phyloP scores from a whole-genome alignment of 2,329 filamentous ascomycete genomes.

The Trichoderma sp. region DNA sequence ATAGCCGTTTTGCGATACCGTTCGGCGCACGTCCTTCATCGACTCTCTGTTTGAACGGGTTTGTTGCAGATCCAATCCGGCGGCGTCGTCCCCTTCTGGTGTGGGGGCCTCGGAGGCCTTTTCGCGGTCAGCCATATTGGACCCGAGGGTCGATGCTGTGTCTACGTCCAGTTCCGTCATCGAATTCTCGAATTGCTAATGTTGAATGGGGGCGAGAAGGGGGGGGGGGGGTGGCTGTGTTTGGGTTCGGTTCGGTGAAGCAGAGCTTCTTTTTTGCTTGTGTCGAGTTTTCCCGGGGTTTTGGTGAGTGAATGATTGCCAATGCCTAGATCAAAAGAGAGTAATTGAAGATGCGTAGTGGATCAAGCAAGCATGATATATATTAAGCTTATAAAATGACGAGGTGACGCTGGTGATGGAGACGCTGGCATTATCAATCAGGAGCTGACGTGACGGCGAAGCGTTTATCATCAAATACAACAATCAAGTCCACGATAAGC shows the following conservation, averaged over 20 bases:
- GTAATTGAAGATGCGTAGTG: background rate
- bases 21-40: conserved; percentile 7
- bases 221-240: background rate
- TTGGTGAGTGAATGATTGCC: background rate
- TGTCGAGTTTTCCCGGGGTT: background rate
- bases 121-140: conserved; percentile 13
- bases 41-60: conserved; percentile 10
- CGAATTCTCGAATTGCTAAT: too few relatives aligned
- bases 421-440: conserved; percentile 10
- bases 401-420: background rate
- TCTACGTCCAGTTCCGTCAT: conserved; percentile 16
- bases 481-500: background rate
- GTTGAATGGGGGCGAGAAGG: background rate
- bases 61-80: background rate
- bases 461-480: conserved; percentile 5
- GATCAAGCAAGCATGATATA: background rate
- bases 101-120: background rate
- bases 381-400: background rate
- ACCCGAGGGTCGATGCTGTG: conserved; percentile 17
- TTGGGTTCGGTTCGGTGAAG: background rate
- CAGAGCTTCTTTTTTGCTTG: background rate
- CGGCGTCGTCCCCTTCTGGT: background rate
- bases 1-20: conserved; percentile 51
- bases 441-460: conserved; percentile 17
- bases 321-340: background rate